These are phyloP conservation scores for Phytophthora pistaciae DNA, from an alignment of 352 stramenopile species.

Conservation along the genomic window DNA sequence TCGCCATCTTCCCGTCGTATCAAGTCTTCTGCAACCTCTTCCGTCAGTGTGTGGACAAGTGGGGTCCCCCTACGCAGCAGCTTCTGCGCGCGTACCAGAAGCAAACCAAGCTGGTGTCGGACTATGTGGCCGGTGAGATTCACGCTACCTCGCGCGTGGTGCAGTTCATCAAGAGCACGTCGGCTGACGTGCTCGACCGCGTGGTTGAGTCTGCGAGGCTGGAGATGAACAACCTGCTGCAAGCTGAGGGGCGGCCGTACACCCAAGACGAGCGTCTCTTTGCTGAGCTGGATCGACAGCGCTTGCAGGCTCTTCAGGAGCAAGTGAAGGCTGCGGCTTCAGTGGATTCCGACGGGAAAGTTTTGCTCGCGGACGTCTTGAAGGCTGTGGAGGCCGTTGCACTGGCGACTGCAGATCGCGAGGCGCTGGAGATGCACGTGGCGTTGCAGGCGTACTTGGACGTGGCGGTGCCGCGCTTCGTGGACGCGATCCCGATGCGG, in stretches of 20 bases:
- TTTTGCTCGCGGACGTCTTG: conserved; percentile 23
- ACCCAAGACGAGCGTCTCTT: conserved; percentile 52
- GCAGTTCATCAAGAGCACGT: conserved; percentile 30
- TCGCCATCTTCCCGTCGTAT: conserved; percentile 51
- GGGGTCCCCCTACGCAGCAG: conserved; percentile 37
- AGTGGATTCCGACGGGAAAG: conserved; percentile 4
- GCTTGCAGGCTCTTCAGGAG: conserved; percentile 21
- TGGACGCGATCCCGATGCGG: conserved; percentile 45
- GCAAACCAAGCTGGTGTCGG: conserved; percentile 39
- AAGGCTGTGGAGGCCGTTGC: conserved; percentile 17
- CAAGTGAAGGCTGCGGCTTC: conserved; percentile 16
- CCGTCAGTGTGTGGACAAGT: conserved; percentile 47
- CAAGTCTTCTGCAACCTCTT: conserved; percentile 57
- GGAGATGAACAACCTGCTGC: conserved; percentile 33
- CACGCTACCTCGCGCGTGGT: conserved; percentile 24
- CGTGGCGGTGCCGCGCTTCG: conserved; percentile 43
- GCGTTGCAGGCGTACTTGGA: conserved; percentile 44
- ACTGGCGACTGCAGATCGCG: conserved; percentile 30
- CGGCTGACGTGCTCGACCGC: conserved; percentile 14
- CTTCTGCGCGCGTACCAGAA: conserved; percentile 35
- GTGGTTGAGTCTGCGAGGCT: conserved; percentile 19
- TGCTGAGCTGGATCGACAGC: conserved; percentile 26
- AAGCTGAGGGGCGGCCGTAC: conserved; percentile 42
- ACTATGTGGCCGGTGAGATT: conserved; percentile 26
- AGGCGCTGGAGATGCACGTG: conserved; percentile 46